Evolutionary conservation across 1,284 basidiomycete species (phyloP), one percentile per base, ranked within the genome.

Genomic region (Fomitopsis palustris): DNA sequence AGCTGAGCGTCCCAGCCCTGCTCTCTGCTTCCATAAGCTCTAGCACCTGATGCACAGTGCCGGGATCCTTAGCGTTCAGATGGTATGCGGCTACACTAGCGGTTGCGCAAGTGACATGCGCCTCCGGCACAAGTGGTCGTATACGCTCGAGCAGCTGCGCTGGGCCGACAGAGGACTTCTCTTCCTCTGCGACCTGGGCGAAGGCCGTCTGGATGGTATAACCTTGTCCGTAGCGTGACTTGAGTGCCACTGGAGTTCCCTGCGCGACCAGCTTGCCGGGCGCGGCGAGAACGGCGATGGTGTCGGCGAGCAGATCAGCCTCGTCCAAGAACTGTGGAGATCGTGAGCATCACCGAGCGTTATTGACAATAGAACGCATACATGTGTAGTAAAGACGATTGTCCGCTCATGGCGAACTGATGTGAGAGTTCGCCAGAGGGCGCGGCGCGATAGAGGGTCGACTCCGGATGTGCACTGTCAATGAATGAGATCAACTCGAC

Each of bases 241-340:
- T 93, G 39, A 93, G 77, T 21, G 82, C 69, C 1, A 93, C 88
- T 3, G 91, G 91, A 1, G 86, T 81, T 7, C 88, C 90, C 47
- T 85, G 77, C 0, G 89, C 90, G 2, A 93, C 81, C 1, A 92
- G 75, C 63, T 85, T 87, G 9, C 90, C 91, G 3, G 90, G 91
- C 0, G 88, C 83, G 23, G 87, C 86, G 4, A 93, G 76, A 53
- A 93, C 86, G 0, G 87, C 87, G 53, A 93, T 89, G 12, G 83
- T 77, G 64, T 93, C 90, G 0, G 85, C 91, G 9, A 93, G 75
- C 16, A 92, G 77, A 68, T 93, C 91, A 0, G 90, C 90, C 73
- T 93, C 90, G 64, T 93, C 91, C 4, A 92, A 77, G 72, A 92
- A 89, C 81, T 85, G 64, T 17, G 59, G 19, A 9, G 12, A 14